A percentile compares a stretch with the other conserved stretches of the same genome.
Conservation (phyloP, 2,329 filamentous ascomycete genomes). For the Fusarium chlamydosporum region DNA sequence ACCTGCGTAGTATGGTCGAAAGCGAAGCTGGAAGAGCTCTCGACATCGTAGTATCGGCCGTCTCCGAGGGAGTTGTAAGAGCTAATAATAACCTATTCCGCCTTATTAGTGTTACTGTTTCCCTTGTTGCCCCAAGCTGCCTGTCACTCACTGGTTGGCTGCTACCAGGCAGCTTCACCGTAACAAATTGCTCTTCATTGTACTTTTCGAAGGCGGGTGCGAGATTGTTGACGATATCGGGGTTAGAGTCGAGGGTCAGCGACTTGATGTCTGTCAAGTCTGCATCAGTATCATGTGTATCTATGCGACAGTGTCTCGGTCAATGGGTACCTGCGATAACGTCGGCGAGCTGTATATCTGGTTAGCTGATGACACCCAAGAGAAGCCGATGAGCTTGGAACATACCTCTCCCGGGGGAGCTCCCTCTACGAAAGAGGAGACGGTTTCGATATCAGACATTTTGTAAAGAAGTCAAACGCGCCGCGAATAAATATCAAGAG, state of each 20-base stretch:
- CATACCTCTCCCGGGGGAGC: conserved; percentile 96
- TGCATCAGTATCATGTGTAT: conserved; percentile 40
- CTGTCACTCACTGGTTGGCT: conserved; percentile 68
- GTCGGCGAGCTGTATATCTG: conserved; percentile 77
- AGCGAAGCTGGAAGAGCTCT: conserved; percentile 87
- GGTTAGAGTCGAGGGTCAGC: conserved; percentile 79
- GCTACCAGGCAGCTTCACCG: conserved; percentile 89
- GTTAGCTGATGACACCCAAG: conserved; percentile 52
- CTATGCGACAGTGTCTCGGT: conserved; percentile 2
- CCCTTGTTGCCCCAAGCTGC: neutral
- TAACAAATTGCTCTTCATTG: conserved; percentile 94
- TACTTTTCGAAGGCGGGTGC: conserved; percentile 91
- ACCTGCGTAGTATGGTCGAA: conserved; percentile 89
- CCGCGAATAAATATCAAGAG: conserved; percentile 13
- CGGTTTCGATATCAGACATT: conserved; percentile 60
- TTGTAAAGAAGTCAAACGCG: conserved; percentile 23
- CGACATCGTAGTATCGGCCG: conserved; percentile 90
- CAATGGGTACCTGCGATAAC: conserved; percentile 80
- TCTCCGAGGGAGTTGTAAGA: conserved; percentile 85
- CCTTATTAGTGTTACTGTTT: conserved; percentile 23
- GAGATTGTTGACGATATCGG: conserved; percentile 77
- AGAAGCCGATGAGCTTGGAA: conserved; percentile 41
- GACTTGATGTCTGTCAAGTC: conserved; percentile 83
- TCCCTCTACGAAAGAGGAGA: conserved; percentile 91
- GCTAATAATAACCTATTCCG: conserved; percentile 81